phyloP scores from a whole-genome alignment of 2,329 filamentous ascomycete genomes.

The Trichoderma hamatum region DNA sequence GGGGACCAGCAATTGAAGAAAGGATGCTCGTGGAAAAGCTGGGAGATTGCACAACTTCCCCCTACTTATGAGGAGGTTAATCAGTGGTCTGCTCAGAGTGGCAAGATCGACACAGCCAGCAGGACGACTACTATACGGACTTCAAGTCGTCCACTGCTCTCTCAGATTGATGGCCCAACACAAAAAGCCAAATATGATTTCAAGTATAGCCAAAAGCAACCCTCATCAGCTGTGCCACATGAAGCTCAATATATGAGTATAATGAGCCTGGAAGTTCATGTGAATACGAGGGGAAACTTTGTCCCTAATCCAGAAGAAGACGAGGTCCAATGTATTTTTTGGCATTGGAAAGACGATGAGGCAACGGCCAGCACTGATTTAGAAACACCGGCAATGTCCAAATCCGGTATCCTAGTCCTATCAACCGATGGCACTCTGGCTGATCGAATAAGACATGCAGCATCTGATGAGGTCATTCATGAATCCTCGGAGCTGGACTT shows the following conservation, averaged over 20 bases:
- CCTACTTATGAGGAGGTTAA: slow-evolving; percentile 72
- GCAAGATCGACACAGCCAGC: neutral
- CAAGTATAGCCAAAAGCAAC: slow-evolving; percentile 79
- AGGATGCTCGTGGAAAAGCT: slow-evolving; percentile 62
- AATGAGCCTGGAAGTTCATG: slow-evolving; percentile 91
- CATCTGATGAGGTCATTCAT: slow-evolving; percentile 66
- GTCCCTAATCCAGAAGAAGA: slow-evolving; percentile 90
- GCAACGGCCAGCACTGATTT: slow-evolving; percentile 43
- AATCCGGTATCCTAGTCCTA: slow-evolving; percentile 73
- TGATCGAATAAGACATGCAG: slow-evolving; percentile 63
- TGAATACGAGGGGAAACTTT: slow-evolving; percentile 80
- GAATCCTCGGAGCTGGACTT: slow-evolving; percentile 83
- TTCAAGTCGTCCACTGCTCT: slow-evolving; percentile 51
- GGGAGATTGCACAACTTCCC: slow-evolving; percentile 75
- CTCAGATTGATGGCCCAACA: slow-evolving; percentile 87
- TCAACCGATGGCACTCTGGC: slow-evolving; percentile 63
- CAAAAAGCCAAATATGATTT: slow-evolving; percentile 80
- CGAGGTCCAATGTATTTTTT: slow-evolving; percentile 85
- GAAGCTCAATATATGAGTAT: slow-evolving; percentile 94
- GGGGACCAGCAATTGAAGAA: slow-evolving; percentile 51
- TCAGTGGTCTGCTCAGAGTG: slow-evolving; percentile 55
- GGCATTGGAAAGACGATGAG: slow-evolving; percentile 81
- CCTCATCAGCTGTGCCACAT: slow-evolving; percentile 75
- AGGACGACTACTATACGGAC: slow-evolving; percentile 23
- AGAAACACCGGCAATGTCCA: slow-evolving; percentile 47